Evolutionary conservation across 2,329 filamentous ascomycete species (phyloP), one percentile per base, ranked within the genome.

Genomic region (Colletotrichum sp.): DNA sequence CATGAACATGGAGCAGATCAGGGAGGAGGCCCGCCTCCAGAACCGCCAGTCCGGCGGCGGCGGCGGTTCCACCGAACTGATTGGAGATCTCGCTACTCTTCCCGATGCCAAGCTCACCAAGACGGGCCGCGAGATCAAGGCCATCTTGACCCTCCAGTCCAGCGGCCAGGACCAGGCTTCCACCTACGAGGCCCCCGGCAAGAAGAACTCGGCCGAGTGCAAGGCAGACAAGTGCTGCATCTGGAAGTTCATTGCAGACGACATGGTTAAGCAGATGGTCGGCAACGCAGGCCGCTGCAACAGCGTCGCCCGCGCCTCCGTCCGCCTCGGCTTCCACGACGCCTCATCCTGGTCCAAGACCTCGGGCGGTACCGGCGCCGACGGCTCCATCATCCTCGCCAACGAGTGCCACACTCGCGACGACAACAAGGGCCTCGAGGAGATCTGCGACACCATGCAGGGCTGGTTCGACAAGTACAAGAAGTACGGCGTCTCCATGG

Each of bases 241-340:
- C 32, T 88, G 87, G 87, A 83, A 85, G 75, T 83, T 87, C 79
- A 84, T 88, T 70, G 82, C 84, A 16, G 80, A 84, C 60, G 85
- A 87, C 24, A 84, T 88, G 79, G 79, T 82, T 5, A 55, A 76
- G 5, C 77, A 81, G 12, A 88, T 87, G 82, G 78, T 80, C 6
- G 85, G 85, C 6, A 75, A 79, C 4, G 84, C 83, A 1, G 85
- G 85, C 3, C 82, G 85, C 2, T 89, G 87, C 77, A 89, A 86
- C 69, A 82, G 82, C 62, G 82, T 83, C 79, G 88, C 88, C 10
- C 85, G 88, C 10, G 83, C 80, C 62, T 86, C 87, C 15, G 82
- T 89, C 57, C 86, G 88, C 4, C 83, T 88, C 34, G 88, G 87
- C 15, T 89, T 89, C 79, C 88, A 89, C 76, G 88, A 89, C 76